Base-by-base conservation (phyloP, 805 yeast genomes). In the Teunomyces cretensis region DNA sequence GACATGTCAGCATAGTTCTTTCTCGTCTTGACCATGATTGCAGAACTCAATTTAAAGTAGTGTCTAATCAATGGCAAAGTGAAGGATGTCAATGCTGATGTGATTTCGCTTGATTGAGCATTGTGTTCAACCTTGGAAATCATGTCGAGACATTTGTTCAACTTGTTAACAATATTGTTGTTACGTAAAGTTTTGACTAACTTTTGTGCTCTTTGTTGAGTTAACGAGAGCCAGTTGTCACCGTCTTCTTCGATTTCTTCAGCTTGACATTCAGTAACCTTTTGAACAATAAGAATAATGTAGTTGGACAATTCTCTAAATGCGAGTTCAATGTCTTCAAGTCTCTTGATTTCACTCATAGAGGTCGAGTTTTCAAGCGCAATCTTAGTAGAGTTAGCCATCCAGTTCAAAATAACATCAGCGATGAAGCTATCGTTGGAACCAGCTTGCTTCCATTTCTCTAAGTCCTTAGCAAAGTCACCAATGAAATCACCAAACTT, bases 221-320 rank as follows among this genome's bases (percentile, higher is more conserved):
- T 52, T 1, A 55, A 44, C 3, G 70, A 61, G 27, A 88, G 71
- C 96, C 96, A 91, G n/a, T 73, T 70, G 47, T 86, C 91, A 19
- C 61, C 63, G 14, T 76, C 81, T 15, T 68, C 78, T 1, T 62
- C 50, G 2, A 79, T 53, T 2, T 51, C 61, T 3, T 55, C 62
- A 22, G 54, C 51, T 41, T 72, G 72, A 9, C 57, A 51, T 28
- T 69, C 79, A 39, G 68, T 66, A 7, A 77, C 63, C 48, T 79
- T 78, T 63, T 91, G 97, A 52, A 86, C 76, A 0, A 84, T 75
- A 26, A 91, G 70, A 43, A 90, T 64, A 14, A 88, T 74, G 2
- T 84, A 74, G 13, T 78, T 78, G 3, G 83, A 72, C 2, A 86
- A 55, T 15, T 74, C 68, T 44, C 84, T 70, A 47, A 84, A 70